Base-by-base conservation (phyloP, 2,329 filamentous ascomycete species). In the Reticulascus tulasneorum region DNA sequence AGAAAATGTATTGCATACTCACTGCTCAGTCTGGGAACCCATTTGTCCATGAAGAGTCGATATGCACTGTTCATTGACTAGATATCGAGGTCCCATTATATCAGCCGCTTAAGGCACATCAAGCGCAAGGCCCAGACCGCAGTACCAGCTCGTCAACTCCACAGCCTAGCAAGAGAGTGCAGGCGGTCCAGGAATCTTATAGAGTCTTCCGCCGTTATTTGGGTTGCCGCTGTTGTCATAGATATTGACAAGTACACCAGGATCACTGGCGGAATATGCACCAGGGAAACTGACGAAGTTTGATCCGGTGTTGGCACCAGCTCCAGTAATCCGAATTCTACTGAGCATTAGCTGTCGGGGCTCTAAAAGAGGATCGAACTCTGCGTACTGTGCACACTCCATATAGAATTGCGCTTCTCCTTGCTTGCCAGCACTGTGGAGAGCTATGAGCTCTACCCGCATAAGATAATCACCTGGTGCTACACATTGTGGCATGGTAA, bases 391-490 rank as follows among this genome's bases (percentile, higher is more conserved):
- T 9, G 49, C 49, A 30, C 50, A 53, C 18, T 21, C 44, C 35
- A 43, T 45, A 48, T 52, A 52, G 37, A 52, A 52, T 35, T 52
- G 50, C 11, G 48, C 48, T 11, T 36, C 48, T 20, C 38, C 51
- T 7, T 34, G 18, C 8, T 33, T 44, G n/a, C 42, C 45, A 9
- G 63, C 64, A 7, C 54, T 47, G 44, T 69, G 64, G 17, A 68
- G 53, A 15, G 63, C 64, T 28, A 68, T 59, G 11, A 62, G 52
- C 47, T 68, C 64, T 10, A 62, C 59, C 34, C 65, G 54, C 25
- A 69, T 45, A 15, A 69, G 56, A 40, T 68, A 69, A 38, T 66
- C 54, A 18, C 65, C 66, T 3, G 61, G 53, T 9, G 63, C 56
- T 12, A 67, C 51, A 42, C 55, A 56, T 12, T 54, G 44, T 5